Evolutionary conservation across 2,329 filamentous ascomycete genomes (phyloP), one percentile per base, ranked within the genome.

Genomic region (Trichocomaceae sp.): DNA sequence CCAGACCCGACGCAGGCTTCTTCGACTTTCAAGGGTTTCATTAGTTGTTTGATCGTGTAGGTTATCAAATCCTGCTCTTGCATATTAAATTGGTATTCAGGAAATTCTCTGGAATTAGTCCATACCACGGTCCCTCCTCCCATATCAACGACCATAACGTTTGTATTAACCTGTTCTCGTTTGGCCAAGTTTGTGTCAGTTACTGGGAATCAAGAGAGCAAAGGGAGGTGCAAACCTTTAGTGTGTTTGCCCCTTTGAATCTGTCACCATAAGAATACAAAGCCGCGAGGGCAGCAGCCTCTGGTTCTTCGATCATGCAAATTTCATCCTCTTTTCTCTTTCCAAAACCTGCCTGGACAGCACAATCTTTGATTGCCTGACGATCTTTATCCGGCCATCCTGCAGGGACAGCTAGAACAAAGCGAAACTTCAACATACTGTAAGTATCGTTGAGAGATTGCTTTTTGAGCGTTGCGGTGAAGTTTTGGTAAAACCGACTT

Each of bases 351-450:
- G 51, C 51, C 2, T 19, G 15, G 20, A 37, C 17, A 1, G 55
- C 55, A 44, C 48, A 50, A 12, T 10, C 23, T 12, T 45, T n/a
- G 8, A 56, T 56, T 4, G 5, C 10, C 7, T 39, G 12, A 3
- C 31, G 8, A 1, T 17, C 42, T 3, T 10, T 9, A 10, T 51
- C 41, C 12, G 42, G 23, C 54, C 54, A 56, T 12, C 54, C 48
- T 8, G 54, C 54, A 3, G 54, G 54, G 3, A 44, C 48, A 5
- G 54, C 54, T 3, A 56, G 31, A n/a, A 51, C 31, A 33, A 56
- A 56, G 23, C 46, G 48, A 12, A 51, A 41, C 13, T 20, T n/a
- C 20, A 50, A 19, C 29, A 23, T 2, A 2, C 39, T 31, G 5
- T 46, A 56, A 3, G 53, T 46, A 3, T 6, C 35, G 2, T 10